Evolutionary conservation across 495 filamentous ascomycete species (phyloP), one percentile per base, ranked within the genome.

Genomic region (Terfezia boudieri): DNA sequence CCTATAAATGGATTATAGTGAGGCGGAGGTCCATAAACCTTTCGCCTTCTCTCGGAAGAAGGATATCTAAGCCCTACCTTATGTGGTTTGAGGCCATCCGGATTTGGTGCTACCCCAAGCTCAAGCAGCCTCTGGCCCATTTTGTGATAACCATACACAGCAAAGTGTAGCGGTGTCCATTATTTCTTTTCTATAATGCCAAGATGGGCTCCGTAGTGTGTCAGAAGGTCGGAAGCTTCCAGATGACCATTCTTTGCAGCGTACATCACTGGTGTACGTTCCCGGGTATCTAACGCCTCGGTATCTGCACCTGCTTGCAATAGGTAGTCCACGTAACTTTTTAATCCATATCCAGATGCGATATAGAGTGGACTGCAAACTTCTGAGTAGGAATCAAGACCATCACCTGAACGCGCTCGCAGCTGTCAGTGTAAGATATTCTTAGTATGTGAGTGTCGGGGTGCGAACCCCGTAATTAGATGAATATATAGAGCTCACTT

Each of bases 231-330:
- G 14, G 32, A 41, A 12, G 53, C 10, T 35, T 57, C 55, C 14
- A 36, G 20, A 14, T 53, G 11, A 8, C 55, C 55, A 37, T 52
- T 41, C 49, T 52, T 57, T 8, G 55, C 55, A 9, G 55, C 55
- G 48, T 52, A 52, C 14, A 52, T 49, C 20, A 57, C 37, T 4
- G 55, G 36, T 8, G 50, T 57, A 12, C 55, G 52, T 6, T 41
- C 49, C 36, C 36, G 52, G 49, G 49, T 46, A 3, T 51, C 55
- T 41, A 9, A 38, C 26, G 51, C 50, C 16, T 49, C 14, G 11
- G 49, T 10, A 12, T 20, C 26, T 7, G 55, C 55, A 10, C 55
- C 55, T 14, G 41, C 36, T 2, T 20, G 49, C 8, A 57, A 10
- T 3, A 57, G 37, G 10, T 16, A 16, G 38, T 11, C 38, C 10